Conservation (phyloP, 495 filamentous ascomycete species). For the Rostrohypoxylon terebratum region DNA sequence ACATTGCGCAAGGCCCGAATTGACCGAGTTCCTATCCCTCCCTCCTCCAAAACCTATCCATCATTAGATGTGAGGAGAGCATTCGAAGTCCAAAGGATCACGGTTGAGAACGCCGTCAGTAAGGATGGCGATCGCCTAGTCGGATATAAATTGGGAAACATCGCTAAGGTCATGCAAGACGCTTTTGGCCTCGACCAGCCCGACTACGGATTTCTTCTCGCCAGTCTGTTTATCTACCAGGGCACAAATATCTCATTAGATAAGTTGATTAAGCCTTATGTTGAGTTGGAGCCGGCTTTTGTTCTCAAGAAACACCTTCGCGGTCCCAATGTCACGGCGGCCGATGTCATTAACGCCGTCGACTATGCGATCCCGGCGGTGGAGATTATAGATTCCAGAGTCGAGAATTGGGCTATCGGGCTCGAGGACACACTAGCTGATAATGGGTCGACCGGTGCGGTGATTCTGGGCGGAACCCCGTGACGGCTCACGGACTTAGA, state of each 20-base stretch:
- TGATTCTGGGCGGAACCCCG: conserved; percentile 12
- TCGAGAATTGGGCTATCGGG: conserved; percentile 13
- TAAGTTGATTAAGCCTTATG: conserved; percentile 8
- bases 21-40: neutral
- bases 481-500: conserved; percentile 10
- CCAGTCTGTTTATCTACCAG: conserved; percentile 8
- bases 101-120: conserved; percentile 5
- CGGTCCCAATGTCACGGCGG: conserved; percentile 4
- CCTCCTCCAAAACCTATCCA: conserved; percentile 6
- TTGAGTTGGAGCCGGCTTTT: conserved; percentile 9
- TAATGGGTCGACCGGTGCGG: conserved; percentile 9
- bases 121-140: conserved; percentile 12
- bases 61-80: conserved; percentile 11
- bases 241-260: conserved; percentile 11
- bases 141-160: conserved; percentile 10
- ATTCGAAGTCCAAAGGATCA: conserved; percentile 12
- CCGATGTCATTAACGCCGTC: conserved; percentile 8
- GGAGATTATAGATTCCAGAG: conserved; percentile 8
- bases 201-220: conserved; percentile 14
- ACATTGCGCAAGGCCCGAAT: neutral
- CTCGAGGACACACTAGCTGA: conserved; percentile 9
- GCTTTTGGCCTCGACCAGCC: conserved; percentile 14
- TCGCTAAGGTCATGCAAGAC: conserved; percentile 15
- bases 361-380: conserved; percentile 12
- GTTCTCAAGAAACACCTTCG: conserved; percentile 10